These are phyloP conservation scores for Penicillium brasilianum DNA, from an alignment of 2,329 filamentous ascomycete genomes.

Conservation along the genomic window DNA sequence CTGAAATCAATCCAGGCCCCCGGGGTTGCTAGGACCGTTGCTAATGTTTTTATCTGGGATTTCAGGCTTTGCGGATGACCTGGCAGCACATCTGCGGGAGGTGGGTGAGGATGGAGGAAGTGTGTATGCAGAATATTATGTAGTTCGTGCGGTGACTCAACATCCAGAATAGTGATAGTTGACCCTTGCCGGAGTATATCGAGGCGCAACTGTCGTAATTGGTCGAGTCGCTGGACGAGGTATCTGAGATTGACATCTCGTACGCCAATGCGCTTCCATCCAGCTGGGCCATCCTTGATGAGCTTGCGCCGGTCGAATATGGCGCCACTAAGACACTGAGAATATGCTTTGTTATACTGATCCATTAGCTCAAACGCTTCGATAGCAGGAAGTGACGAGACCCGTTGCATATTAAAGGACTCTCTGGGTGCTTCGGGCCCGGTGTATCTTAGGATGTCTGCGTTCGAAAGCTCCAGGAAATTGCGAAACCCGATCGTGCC, in stretches of 20 bases:
- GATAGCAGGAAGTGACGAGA: slow-evolving; percentile 34
- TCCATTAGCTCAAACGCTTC: slow-evolving; percentile 44
- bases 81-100: slow-evolving; percentile 28
- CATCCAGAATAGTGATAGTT: slow-evolving; percentile 43
- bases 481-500: slow-evolving; percentile 55
- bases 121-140: slow-evolving; percentile 44
- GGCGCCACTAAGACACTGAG: slow-evolving; percentile 42
- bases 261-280: slow-evolving; percentile 50
- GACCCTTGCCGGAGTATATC: slow-evolving; percentile 39
- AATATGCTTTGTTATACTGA: slow-evolving; percentile 42
- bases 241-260: slow-evolving; percentile 42
- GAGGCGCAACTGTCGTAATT: slow-evolving; percentile 41
- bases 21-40: slow-evolving; percentile 48
- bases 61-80: slow-evolving; percentile 45
- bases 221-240: slow-evolving; percentile 43
- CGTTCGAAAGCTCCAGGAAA: slow-evolving; percentile 53
- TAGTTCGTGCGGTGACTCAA: slow-evolving; percentile 39
- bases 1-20: slow-evolving; percentile 57
- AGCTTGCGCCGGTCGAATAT: slow-evolving; percentile 44
- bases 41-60: slow-evolving; percentile 53
- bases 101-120: slow-evolving; percentile 45
- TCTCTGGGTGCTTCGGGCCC: slow-evolving; percentile 29
- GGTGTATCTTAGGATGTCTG: slow-evolving; percentile 39
- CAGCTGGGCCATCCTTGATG: slow-evolving; percentile 43
- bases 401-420: slow-evolving; percentile 27